Percentiles rank a stretch among this genome's conserved stretches.
Conservation (phyloP, 176 grass and related monocot genomes). For the Olyra latifolia region DNA sequence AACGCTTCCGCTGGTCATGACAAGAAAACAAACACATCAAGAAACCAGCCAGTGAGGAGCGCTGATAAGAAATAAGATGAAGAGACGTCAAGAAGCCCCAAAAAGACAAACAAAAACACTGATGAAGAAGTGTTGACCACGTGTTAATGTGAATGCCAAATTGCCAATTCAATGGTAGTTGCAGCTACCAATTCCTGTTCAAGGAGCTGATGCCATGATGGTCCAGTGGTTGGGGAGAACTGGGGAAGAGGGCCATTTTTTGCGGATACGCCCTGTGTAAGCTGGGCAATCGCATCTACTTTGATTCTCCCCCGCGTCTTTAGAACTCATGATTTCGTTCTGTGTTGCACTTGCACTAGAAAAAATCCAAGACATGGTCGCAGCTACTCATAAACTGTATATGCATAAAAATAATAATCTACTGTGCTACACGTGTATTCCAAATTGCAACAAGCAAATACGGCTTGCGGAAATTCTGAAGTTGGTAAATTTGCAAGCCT, state of each 20-base stretch:
- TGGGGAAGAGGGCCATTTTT: slow-evolving; percentile 27
- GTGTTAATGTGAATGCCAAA: slow-evolving; percentile 27
- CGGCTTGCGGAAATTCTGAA: background rate
- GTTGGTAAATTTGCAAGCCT: background rate
- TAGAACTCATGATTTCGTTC: background rate
- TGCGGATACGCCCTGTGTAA: slow-evolving; percentile 19
- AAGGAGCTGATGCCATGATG: slow-evolving; percentile 32
- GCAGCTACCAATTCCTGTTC: slow-evolving; percentile 42
- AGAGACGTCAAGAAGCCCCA: slow-evolving; percentile 19
- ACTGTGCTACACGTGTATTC: background rate
- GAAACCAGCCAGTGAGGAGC: background rate
- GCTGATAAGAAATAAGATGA: background rate
- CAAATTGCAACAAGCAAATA: background rate
- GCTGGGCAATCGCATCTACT: slow-evolving; percentile 9
- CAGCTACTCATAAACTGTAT: background rate
- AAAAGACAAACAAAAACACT: background rate
- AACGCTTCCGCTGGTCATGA: slow-evolving; percentile 69
- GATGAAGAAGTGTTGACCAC: slow-evolving; percentile 40
- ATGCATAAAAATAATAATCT: background rate
- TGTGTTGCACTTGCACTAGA: slow-evolving; percentile 2
- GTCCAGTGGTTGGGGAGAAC: slow-evolving; percentile 29
- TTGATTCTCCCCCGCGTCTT: slow-evolving; percentile 1
- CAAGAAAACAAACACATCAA: slow-evolving; percentile 32
- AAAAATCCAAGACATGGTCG: background rate
- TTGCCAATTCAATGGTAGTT: slow-evolving; percentile 37